phyloP scores from a whole-genome alignment of 148 eudicot species.

The Selenicereus undatus region DNA sequence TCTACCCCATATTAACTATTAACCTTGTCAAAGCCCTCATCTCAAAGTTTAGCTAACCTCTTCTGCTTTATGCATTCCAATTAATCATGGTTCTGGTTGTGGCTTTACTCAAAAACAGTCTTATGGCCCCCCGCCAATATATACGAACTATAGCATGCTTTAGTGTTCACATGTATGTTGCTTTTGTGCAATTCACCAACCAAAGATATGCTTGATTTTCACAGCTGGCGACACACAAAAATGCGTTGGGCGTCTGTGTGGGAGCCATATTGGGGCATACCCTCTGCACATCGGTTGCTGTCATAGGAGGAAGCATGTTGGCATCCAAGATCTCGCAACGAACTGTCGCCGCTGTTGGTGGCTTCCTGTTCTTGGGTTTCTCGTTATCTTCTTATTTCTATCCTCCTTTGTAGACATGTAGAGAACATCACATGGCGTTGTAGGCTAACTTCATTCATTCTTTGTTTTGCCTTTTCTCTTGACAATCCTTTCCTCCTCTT shows the following conservation, averaged over 20 bases:
- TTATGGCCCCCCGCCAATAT: background rate
- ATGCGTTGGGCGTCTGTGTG: conserved; percentile 84
- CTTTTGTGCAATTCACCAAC: background rate
- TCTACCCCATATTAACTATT: background rate
- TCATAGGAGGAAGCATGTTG: conserved; percentile 93
- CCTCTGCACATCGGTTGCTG: conserved; percentile 91
- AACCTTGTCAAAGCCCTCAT: background rate
- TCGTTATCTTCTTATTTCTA: conserved; percentile 89
- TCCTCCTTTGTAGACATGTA: conserved; percentile 56
- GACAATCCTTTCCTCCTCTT: background rate
- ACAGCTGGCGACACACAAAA: conserved; percentile 94
- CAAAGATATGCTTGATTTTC: background rate
- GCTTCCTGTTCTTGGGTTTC: conserved; percentile 86
- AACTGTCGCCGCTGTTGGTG: conserved; percentile 85
- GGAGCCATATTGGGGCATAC: conserved; percentile 86
- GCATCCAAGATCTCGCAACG: conserved; percentile 92
- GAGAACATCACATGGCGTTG: background rate
- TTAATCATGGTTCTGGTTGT: background rate
- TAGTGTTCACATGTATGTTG: background rate
- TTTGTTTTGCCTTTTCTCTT: background rate
- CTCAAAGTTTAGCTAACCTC: too few relatives aligned
- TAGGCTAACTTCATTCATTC: background rate
- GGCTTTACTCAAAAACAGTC: background rate
- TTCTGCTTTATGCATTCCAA: background rate
- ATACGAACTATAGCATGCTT: background rate